These are phyloP conservation scores for Zygoascus tannicola DNA, from an alignment of 805 yeast genomes.

Conservation along the genomic window DNA sequence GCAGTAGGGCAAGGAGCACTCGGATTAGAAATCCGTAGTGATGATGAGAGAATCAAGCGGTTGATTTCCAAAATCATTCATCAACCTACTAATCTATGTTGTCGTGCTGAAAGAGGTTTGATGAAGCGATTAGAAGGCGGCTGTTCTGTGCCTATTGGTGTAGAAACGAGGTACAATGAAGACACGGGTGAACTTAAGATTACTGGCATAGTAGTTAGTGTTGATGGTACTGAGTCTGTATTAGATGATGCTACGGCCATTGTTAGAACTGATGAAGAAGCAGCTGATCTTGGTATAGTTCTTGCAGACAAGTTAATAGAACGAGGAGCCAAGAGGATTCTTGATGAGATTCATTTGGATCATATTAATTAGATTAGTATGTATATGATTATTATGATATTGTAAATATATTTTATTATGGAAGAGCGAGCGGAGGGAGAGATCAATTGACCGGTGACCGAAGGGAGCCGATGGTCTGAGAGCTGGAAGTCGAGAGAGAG, in stretches of 20 bases:
- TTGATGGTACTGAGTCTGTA: conserved; percentile 68
- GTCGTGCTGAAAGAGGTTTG: conserved; percentile 80
- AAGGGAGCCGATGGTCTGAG: no score
- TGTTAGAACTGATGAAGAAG: conserved; percentile 45
- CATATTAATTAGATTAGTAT: conserved; percentile 10
- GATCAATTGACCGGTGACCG: no score
- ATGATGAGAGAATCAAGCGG: conserved; percentile 52
- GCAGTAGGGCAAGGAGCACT: conserved; percentile 99
- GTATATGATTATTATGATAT: no score
- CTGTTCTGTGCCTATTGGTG: conserved; percentile 96
- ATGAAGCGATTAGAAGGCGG: conserved; percentile 93
- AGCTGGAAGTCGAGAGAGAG: no score
- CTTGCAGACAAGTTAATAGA: conserved; percentile 59
- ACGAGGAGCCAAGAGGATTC: conserved; percentile 74
- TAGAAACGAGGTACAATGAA: conserved; percentile 47
- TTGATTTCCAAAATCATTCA: conserved; percentile 55
- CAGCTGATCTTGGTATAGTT: conserved; percentile 57
- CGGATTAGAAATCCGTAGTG: conserved; percentile 78
- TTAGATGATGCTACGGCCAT: conserved; percentile 40
- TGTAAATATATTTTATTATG: no score
- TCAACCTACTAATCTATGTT: conserved; percentile 55
- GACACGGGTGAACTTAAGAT: conserved; percentile 40
- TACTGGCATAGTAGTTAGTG: conserved; percentile 69
- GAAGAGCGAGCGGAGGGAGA: no score
- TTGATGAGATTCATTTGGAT: conserved; percentile 58